Evolutionary conservation across 1,139 yeast species (phyloP).

Genomic region (Ogataea hybrid): DNA sequence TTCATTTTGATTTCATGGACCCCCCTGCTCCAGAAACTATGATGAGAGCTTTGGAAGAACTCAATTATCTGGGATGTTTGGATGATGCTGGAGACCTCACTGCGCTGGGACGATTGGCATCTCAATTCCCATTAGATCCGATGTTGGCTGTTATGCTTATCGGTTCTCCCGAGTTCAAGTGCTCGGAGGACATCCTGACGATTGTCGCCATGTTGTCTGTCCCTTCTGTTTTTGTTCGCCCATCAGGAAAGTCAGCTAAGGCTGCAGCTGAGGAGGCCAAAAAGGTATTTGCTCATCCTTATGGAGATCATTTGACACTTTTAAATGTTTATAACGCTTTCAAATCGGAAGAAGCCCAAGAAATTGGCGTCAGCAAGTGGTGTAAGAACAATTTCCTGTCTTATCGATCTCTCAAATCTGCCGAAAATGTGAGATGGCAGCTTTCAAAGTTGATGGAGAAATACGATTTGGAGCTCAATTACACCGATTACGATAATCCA

Average conservation of each 20-base stretch:
- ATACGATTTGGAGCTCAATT: constrained; percentile 67
- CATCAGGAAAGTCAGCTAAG: constrained; percentile 78
- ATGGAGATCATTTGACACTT: constrained; percentile 92
- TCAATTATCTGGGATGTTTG: constrained; percentile 84
- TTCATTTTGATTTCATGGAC: constrained; percentile 97
- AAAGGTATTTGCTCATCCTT: constrained; percentile 84
- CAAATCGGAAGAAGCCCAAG: constrained; percentile 65
- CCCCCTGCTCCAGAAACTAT: constrained; percentile 99
- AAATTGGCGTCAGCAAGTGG: constrained; percentile 70
- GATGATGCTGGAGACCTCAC: constrained; percentile 93
- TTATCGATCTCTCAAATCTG: constrained; percentile 77
- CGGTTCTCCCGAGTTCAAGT: constrained; percentile 78
- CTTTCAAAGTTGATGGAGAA: constrained; percentile 80
- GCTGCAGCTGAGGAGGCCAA: constrained; percentile 93
- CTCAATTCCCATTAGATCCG: constrained; percentile 95
- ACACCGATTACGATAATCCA: constrained; percentile 69
- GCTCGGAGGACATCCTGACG: constrained; percentile 86
- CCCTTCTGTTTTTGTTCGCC: constrained; percentile 93
- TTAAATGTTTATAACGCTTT: constrained; percentile 88
- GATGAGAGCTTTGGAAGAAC: constrained; percentile 98
- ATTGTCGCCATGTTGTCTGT: constrained; percentile 90
- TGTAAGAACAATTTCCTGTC: constrained; percentile 88
- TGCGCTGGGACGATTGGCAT: constrained; percentile 81
- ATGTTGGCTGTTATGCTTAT: constrained; percentile 91
- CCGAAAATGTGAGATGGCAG: constrained; percentile 83